Conservation (phyloP, 2,329 filamentous ascomycete genomes). For the Epicoccum nigrum region DNA sequence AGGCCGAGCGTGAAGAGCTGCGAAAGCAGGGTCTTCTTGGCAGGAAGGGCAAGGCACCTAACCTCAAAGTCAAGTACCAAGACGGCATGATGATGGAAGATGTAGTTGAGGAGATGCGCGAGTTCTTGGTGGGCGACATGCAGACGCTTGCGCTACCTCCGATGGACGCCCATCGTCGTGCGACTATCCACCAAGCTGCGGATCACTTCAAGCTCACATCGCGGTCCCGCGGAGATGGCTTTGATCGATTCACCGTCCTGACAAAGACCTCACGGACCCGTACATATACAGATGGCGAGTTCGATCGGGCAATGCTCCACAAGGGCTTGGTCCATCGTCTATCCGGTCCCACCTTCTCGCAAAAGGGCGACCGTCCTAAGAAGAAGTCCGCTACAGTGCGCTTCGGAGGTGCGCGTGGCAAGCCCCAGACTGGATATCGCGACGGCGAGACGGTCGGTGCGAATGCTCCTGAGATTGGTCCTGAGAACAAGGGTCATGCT, state of each 20-base stretch:
- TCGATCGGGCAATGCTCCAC: constrained; percentile 52
- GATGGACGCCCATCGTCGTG: constrained; percentile 79
- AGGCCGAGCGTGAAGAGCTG: constrained; percentile 55
- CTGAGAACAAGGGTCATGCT: constrained; percentile 79
- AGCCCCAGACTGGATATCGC: constrained; percentile 58
- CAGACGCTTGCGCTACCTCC: constrained; percentile 77
- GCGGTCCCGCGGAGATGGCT: constrained; percentile 77
- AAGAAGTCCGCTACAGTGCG: constrained; percentile 23
- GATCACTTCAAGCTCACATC: constrained; percentile 79
- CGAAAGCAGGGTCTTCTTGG: constrained; percentile 53
- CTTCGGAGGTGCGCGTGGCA: constrained; percentile 19
- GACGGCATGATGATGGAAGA: constrained; percentile 73
- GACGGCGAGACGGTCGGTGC: constrained; percentile 91
- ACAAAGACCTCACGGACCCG: constrained; percentile 74
- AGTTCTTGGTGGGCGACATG: constrained; percentile 69
- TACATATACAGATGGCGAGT: constrained; percentile 63
- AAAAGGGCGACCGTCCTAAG: constrained; percentile 12
- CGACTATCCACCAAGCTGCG: constrained; percentile 79
- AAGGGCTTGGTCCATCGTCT: constrained; percentile 57
- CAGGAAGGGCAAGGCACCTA: constrained; percentile 51
- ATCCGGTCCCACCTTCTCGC: constrained; percentile 18
- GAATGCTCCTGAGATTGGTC: constrained; percentile 80
- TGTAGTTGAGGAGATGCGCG: constrained; percentile 72
- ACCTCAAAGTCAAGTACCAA: constrained; percentile 72
- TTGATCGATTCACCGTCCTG: constrained; percentile 75